Evolutionary conservation across 2,329 filamentous ascomycete species (phyloP).

Genomic region (Ustulina deusta): DNA sequence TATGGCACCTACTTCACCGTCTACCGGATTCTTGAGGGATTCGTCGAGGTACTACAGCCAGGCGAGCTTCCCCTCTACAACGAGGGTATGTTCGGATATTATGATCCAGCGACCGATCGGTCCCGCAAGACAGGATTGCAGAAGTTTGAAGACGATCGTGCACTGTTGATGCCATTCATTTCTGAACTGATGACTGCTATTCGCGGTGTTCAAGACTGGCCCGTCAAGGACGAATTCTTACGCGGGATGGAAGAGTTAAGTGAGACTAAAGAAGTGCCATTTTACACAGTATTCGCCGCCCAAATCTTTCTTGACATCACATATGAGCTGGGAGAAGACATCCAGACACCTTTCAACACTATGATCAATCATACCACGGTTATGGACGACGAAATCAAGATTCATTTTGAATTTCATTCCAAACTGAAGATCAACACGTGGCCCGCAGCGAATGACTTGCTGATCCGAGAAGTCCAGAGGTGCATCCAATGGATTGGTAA

Average conservation of each 20-base stretch:
- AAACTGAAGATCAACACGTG: constrained; percentile 48
- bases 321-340: constrained; percentile 46
- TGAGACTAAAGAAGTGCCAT: constrained; percentile 49
- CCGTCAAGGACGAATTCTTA: constrained; percentile 54
- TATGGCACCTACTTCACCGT: constrained; percentile 40
- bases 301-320: constrained; percentile 59
- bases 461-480: constrained; percentile 37
- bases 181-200: constrained; percentile 50
- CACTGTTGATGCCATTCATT: constrained; percentile 52
- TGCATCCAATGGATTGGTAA: constrained; percentile 43
- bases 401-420: constrained; percentile 50
- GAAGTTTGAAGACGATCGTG: constrained; percentile 54
- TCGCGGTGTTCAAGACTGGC: constrained; percentile 42
- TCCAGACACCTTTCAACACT: constrained; percentile 25
- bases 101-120: constrained; percentile 46
- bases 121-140: constrained; percentile 44
- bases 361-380: constrained; percentile 34
- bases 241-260: constrained; percentile 52
- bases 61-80: constrained; percentile 40
- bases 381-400: constrained; percentile 45
- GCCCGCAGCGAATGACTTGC: constrained; percentile 48
- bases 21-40: constrained; percentile 36
- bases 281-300: constrained; percentile 55
- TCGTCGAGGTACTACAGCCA: constrained; percentile 35
- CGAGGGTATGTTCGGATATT: constrained; percentile 45